Evolutionary conservation across 805 yeast species (phyloP), one percentile per base, ranked within the genome.

Genomic region (Saccharomycopsis sp.): DNA sequence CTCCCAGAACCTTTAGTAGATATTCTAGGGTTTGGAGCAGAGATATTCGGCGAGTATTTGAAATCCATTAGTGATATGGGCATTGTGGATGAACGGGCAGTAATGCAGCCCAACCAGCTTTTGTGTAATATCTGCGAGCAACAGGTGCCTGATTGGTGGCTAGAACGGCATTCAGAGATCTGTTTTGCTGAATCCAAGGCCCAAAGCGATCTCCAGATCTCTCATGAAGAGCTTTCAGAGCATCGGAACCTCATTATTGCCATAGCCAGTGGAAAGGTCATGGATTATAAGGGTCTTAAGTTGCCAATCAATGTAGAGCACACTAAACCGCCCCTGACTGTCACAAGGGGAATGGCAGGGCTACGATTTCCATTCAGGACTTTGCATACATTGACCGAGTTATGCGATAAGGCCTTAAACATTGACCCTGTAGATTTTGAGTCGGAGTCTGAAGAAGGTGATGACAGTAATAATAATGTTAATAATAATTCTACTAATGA

Each of bases 91-190:
- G 87, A 84, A 65, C 76, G 72, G 9, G 75, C 77, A 59, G 77
- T 89, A 0, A 96, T 97, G 0, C 79, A 83, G n/a, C 97, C 97
- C 1, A 85, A 85, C 23, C 78, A 84, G 58, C 90, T 88, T 42
- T 73, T 94, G 35, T 94, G 99, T 70, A 79, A 97, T 53, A 91
- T 94, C 25, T 94, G 99, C 72, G 99, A 94, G 67, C 83, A 84
- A 34, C 80, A 80, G 53, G 84, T 91, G n/a, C 97, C 96, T 2
- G 87, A 91, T 2, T 94, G 99, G 99, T 94, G 96, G 87, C 76
- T 94, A 47, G 99, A 93, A 65, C 80, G 85, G 54, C 99, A 94
- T 71, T 86, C 93, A 0, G 94, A 91, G 67, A 73, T 88, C 53
- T 94, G 99, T 66, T 76, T 88, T 29, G 80, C 89, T 41, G 97